Evolutionary conservation across 2,329 filamentous ascomycete species (phyloP), one percentile per base, ranked within the genome.

Genomic region (Mycosphaerelloides madeirae): DNA sequence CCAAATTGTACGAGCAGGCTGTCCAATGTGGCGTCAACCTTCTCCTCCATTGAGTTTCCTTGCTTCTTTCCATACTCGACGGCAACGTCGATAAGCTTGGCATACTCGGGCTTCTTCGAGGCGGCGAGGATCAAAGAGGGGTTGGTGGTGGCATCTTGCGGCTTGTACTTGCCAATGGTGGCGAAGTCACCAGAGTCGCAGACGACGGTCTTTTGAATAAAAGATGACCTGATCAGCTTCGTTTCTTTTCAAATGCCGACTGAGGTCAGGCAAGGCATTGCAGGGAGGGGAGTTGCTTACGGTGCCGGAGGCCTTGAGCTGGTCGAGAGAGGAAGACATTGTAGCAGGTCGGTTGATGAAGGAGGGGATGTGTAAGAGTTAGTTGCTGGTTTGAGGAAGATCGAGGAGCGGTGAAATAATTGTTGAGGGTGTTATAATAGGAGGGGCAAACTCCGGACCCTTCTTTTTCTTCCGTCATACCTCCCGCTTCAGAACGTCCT

Each of bases 131-230:
- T 97, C 69, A 98, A 80, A 54, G 93, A 97, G 49, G 93, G 93
- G 83, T 98, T 98, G 77, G 93, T 98, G 71, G 93, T 98, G 67
- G 93, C 93, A 87, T 98, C 93, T 80, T 98, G 90, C 57, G 93
- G 93, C 83, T 95, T 95, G 84, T 98, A 98, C 79, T 97, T 96
- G 78, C 79, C 90, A 71, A 98, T 98, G 72, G 90, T 90, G 82
- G 74, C 69, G 58, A 72, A 71, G 66, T 76, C 85, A 84, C 90
- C 93, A 72, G 91, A 95, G 78, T 97, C 93, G 72, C 86, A 91
- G 71, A 97, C 93, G 67, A 97, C 93, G 56, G 87, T 85, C 88
- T 93, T 66, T 58, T 31, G 33, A 34, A 14, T 40, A 25, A 12
- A n/a, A 32, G 11, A 18, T 9, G 16, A 20, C 31, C 43, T 33